phyloP scores from a whole-genome alignment of 1,139 yeast genomes.

The Blastobotrys raffinosifermentans region DNA sequence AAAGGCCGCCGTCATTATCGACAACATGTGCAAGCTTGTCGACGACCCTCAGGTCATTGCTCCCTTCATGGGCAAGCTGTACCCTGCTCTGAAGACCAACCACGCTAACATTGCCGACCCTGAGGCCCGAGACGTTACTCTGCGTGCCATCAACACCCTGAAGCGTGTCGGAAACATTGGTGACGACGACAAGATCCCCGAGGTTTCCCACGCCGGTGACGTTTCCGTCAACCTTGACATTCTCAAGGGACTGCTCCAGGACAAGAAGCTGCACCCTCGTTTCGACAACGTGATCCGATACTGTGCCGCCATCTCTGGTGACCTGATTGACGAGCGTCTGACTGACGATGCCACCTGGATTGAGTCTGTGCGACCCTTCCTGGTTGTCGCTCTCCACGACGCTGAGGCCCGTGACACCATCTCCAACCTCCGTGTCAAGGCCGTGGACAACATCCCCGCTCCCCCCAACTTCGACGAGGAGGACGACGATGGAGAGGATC shows the following conservation, averaged over 20 bases:
- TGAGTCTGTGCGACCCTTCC: slow-evolving; percentile 82
- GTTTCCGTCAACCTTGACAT: slow-evolving; percentile 77
- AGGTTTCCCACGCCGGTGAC: slow-evolving; percentile 98
- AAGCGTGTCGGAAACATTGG: slow-evolving; percentile 98
- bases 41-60: slow-evolving; percentile 99
- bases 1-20: slow-evolving; percentile 98
- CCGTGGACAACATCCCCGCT: slow-evolving; percentile 95
- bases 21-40: slow-evolving; percentile 99
- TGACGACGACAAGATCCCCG: slow-evolving; percentile 85
- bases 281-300: slow-evolving; percentile 72
- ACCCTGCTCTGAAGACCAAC: slow-evolving; percentile 95
- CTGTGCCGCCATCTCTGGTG: slow-evolving; percentile 97
- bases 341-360: slow-evolving; percentile 91
- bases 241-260: slow-evolving; percentile 65
- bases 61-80: slow-evolving; percentile 92
- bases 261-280: slow-evolving; percentile 63
- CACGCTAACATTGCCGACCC: slow-evolving; percentile 97
- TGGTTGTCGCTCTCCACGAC: slow-evolving; percentile 94
- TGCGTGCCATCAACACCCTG: slow-evolving; percentile 94
- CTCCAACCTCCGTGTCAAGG: slow-evolving; percentile 92
- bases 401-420: slow-evolving; percentile 83
- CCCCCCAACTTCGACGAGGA: slow-evolving; percentile 96
- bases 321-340: slow-evolving; percentile 96
- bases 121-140: slow-evolving; percentile 98
- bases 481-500: slow-evolving; percentile 99